Base-by-base conservation (phyloP, 202 grass and related monocot genomes). In the Dendrocalamus latiflorus region DNA sequence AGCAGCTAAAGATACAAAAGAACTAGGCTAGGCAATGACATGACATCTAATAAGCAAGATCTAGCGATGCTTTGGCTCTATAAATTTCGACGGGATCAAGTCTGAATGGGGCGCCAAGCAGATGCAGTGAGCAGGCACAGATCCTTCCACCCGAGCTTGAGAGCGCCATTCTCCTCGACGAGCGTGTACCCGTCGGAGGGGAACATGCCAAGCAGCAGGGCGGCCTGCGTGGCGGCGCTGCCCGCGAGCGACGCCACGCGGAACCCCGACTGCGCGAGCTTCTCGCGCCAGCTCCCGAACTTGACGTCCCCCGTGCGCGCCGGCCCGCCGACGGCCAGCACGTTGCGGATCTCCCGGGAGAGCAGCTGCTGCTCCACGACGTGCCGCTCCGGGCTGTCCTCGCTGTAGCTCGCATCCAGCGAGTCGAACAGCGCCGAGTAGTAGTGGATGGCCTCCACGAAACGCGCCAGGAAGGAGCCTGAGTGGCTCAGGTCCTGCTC, bases 381-480 rank as follows among this genome's bases (percentile, higher is more conserved):
- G 42, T 95, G 90, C 80, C 93, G 78, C 76, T 95, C 93, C 24
- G 76, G 85, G 83, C 86, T 95, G 79, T 95, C 90, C 80, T 95
- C 93, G 73, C 86, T 80, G 86, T 95, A 95, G 82, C 93, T 93
- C 34, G 93, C 93, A 38, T 91, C 93, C 22, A 95, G 93, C 13
- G 93, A 95, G 81, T 98, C 95, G 77, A 98, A 98, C 22, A 98
- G 87, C 26, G 95, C 95, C 3, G 95, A 98, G 87, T 98, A 98
- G 89, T 98, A 98, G 89, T 98, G 95, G 78, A 98, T 98, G 3
- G 95, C 92, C 83, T 97, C 94, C 24, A 97, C 94, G 82, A 97
- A 97, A 4, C 91, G 91, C 12, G 85, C 87, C 71, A 97, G 80
- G 86, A 97, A 97, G 1, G 94, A 90, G 4, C 94, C 94, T 0